Evolutionary conservation across 257 asterid species (phyloP), one percentile per base, ranked within the genome.

Genomic region (Apocynum venetum): DNA sequence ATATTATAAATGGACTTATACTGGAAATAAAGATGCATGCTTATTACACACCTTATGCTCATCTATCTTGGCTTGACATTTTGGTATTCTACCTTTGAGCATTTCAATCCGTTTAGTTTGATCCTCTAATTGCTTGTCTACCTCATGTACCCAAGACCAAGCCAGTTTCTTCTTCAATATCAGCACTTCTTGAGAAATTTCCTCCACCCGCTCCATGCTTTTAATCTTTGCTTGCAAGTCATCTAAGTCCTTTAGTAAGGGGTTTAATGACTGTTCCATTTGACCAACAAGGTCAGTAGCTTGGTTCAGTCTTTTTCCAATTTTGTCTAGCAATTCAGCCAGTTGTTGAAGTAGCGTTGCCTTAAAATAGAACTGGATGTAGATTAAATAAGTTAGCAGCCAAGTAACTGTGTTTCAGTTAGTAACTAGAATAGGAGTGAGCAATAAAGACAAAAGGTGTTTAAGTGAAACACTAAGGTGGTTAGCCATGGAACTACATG

Each of bases 331-430:
- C 76, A 93, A 85, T 79, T 93, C 98, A 83, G 87, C 95, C 82
- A 95, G 89, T 76, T 91, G 96, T 76, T 95, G 96, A 83, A 95
- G 98, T 77, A 95, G 97, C 11, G 99, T 93, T 38, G 98, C 99
- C 92, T 91, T 95, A 91, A 87, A 95, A 87, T 89, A 95, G 84
- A 95, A 95, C 99, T 94, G 94, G 49, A 72, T 74, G 74, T 59
- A 78, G 36, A 73, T 79, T 72, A 86, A 51, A 76, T 77, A 70
- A 81, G 56, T 80, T 56, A 78, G 78, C 35, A 25, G 76, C 60
- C 74, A 80, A 68, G 13, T 63, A 25, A 11, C 15, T 8, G 17
- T 68, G 36, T 43, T 15, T 40, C 71, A 66, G 38, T 40, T 66
- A 40, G 49, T 66, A 66, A 64, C 12, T 66, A 66, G 40, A 68